Evolutionary conservation across 2,329 filamentous ascomycete genomes (phyloP).

Genomic region (Ceratocystis variospora): DNA sequence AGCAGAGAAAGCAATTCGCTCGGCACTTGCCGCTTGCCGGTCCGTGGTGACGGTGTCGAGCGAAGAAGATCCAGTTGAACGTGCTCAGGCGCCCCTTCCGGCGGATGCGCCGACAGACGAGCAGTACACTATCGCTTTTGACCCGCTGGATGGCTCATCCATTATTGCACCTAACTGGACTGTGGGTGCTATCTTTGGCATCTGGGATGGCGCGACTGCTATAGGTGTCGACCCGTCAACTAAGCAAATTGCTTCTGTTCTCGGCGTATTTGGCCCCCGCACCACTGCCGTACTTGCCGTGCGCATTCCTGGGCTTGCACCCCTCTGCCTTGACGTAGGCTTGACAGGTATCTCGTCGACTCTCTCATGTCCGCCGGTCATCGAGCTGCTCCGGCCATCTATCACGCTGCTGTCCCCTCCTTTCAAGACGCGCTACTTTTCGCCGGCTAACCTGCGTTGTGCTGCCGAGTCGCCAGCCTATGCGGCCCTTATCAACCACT

Average conservation of each 20-base stretch:
- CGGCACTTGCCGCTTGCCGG: conserved; percentile 28
- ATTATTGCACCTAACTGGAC: conserved; percentile 46
- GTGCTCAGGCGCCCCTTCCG: conserved; percentile 21
- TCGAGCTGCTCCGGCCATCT: conserved; percentile 30
- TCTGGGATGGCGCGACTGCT: conserved; percentile 40
- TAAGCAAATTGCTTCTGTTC: conserved; percentile 36
- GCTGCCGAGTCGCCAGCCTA: conserved; percentile 40
- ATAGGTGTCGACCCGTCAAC: conserved; percentile 29
- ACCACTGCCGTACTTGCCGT: conserved; percentile 43
- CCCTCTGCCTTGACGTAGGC: conserved; percentile 40
- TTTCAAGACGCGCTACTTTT: conserved; percentile 43
- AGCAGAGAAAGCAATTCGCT: conserved; percentile 36
- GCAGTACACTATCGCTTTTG: conserved; percentile 46
- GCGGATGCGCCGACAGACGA: conserved; percentile 24
- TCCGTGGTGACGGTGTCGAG: conserved; percentile 40
- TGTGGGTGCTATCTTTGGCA: conserved; percentile 45
- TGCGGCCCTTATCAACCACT: conserved; percentile 35
- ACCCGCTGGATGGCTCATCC: conserved; percentile 49
- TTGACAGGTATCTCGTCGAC: conserved; percentile 24
- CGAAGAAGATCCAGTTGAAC: conserved; percentile 47
- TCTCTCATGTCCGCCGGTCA: background rate
- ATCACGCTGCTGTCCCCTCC: conserved; percentile 30
- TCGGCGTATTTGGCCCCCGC: conserved; percentile 42
- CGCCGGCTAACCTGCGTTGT: conserved; percentile 46
- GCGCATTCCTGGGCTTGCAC: conserved; percentile 29